Evolutionary conservation across 768 basidiomycete species (phyloP).

Genomic region (Tulasnella sp.): DNA sequence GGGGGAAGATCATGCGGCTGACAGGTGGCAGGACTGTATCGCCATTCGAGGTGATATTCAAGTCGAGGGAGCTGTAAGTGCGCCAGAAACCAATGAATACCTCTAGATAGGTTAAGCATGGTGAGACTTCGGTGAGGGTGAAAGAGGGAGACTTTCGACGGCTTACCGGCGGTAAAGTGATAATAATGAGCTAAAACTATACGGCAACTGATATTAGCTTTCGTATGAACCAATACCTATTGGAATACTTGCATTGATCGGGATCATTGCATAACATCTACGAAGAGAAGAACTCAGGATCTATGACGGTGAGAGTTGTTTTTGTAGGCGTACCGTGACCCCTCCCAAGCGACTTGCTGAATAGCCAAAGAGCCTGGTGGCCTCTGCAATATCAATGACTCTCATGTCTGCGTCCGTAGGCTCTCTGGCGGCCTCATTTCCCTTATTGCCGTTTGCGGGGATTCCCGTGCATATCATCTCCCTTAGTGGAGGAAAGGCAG

Average conservation of each 20-base stretch:
- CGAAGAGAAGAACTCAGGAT: too few species aligned
- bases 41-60: constrained; percentile 50
- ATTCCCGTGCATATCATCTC: constrained; percentile 61
- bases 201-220: not conserved
- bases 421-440: constrained; percentile 43
- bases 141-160: not conserved
- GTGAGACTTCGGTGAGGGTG: not conserved
- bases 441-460: constrained; percentile 44
- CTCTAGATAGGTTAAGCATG: constrained; percentile 30
- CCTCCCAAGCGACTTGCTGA: constrained; percentile 68
- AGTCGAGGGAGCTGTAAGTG: constrained; percentile 73
- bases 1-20: constrained; percentile 65
- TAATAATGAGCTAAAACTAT: constrained; percentile 74
- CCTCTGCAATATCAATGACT: constrained; percentile 58
- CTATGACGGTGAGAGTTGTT: too few species aligned
- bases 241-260: constrained; percentile 52
- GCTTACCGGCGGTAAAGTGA: constrained; percentile 63
- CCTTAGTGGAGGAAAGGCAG: constrained; percentile 48
- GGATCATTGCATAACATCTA: constrained; percentile 79
- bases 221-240: not conserved
- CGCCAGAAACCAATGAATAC: constrained; percentile 91
- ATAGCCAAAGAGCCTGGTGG: constrained; percentile 54
- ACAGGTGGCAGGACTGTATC: constrained; percentile 62
- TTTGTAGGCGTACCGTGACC: constrained; percentile 46
- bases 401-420: constrained; percentile 73